A percentile compares a stretch with the other conserved stretches of the same genome.
phyloP scores from a whole-genome alignment of 2,329 filamentous ascomycete genomes.

The Penicillium brevicompactum region DNA sequence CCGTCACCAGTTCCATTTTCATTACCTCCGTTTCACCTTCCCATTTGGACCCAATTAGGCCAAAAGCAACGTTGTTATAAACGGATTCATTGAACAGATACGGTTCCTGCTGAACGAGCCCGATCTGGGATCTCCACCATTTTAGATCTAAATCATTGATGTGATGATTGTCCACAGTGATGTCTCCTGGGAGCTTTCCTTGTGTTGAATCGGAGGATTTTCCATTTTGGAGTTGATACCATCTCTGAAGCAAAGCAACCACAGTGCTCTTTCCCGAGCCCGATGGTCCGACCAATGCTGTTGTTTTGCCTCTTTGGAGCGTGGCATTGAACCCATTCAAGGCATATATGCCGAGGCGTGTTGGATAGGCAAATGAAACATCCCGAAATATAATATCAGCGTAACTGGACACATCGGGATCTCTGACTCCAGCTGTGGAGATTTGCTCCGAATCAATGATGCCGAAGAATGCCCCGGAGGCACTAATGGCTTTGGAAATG shows the following conservation, averaged over 20 bases:
- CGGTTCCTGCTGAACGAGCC: slow-evolving; percentile 69
- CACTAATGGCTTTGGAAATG: slow-evolving; percentile 37
- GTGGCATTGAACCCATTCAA: slow-evolving; percentile 37
- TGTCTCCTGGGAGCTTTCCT: slow-evolving; percentile 17
- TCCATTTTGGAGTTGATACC: slow-evolving; percentile 37
- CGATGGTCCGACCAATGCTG: slow-evolving; percentile 49
- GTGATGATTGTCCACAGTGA: slow-evolving; percentile 57
- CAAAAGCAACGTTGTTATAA: slow-evolving; percentile 63
- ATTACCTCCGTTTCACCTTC: slow-evolving; percentile 33
- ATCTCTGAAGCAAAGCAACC: slow-evolving; percentile 46
- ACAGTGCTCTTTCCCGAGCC: slow-evolving; percentile 52
- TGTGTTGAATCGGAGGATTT: too few relatives aligned
- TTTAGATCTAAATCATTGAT: slow-evolving; percentile 62
- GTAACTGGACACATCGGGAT: background rate
- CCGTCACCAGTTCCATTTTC: slow-evolving; percentile 56
- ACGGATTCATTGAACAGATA: slow-evolving; percentile 70
- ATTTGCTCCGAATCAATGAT: slow-evolving; percentile 32
- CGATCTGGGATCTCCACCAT: slow-evolving; percentile 61
- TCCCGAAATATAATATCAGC: slow-evolving; percentile 2
- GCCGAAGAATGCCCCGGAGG: slow-evolving; percentile 35
- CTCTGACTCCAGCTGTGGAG: slow-evolving; percentile 44
- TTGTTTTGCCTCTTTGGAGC: slow-evolving; percentile 40
- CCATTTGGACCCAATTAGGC: slow-evolving; percentile 47
- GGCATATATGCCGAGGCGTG: background rate
- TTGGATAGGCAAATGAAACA: background rate